Evolutionary conservation across 352 stramenopile species (phyloP).

Genomic region (Phytophthora syringae): DNA sequence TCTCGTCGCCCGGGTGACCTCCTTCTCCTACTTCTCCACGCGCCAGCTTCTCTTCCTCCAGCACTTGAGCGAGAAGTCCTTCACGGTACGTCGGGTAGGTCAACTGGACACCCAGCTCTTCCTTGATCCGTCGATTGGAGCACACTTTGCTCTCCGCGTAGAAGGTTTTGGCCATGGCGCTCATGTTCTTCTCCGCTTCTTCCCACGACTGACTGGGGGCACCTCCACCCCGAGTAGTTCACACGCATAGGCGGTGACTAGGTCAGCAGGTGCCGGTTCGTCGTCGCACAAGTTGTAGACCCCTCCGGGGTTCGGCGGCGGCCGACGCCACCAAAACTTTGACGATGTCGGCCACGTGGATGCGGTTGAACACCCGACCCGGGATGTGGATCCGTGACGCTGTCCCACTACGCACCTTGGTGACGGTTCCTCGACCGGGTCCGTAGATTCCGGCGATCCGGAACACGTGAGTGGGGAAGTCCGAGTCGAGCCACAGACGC

Average conservation of each 20-base stretch:
- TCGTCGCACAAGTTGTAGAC: constrained; percentile 94
- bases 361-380: constrained; percentile 84
- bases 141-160: constrained; percentile 87
- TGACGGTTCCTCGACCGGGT: constrained; percentile 80
- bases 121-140: constrained; percentile 76
- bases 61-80: constrained; percentile 76
- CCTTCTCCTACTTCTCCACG: too few relatives aligned
- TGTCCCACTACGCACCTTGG: constrained; percentile 72
- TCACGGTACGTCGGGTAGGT: constrained; percentile 85
- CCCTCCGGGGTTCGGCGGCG: constrained; percentile 55
- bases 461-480: constrained; percentile 85
- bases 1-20: too few relatives aligned
- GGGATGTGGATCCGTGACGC: constrained; percentile 79
- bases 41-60: constrained; percentile 72
- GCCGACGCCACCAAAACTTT: constrained; percentile 79
- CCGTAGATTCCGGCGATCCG: constrained; percentile 94
- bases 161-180: constrained; percentile 86
- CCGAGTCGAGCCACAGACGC: constrained; percentile 70
- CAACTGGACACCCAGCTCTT: constrained; percentile 75
- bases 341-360: constrained; percentile 93
- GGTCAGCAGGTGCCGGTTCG: constrained; percentile 79
- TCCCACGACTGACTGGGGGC: constrained; percentile 70
- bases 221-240: constrained; percentile 67
- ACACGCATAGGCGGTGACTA: constrained; percentile 82
- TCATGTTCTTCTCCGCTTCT: constrained; percentile 79